Percentiles rank a stretch among this genome's conserved stretches.
These are phyloP conservation scores for Monilinia fructigena DNA, from an alignment of 2,329 filamentous ascomycete species.

Conservation along the genomic window DNA sequence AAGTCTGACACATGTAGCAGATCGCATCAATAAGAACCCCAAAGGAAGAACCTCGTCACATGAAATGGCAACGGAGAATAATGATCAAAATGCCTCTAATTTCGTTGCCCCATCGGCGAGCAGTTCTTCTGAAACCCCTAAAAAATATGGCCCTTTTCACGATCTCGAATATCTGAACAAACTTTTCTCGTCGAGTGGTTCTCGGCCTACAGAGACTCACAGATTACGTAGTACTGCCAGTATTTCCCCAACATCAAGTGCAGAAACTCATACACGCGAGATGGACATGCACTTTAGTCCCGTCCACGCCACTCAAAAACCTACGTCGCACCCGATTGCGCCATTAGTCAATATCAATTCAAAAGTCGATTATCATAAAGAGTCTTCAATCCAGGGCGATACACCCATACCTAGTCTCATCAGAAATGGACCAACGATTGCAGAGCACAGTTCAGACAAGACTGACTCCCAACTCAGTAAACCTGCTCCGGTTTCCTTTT, in stretches of 20 bases:
- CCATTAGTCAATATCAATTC: neutral
- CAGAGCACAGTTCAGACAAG: neutral
- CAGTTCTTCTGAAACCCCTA: neutral
- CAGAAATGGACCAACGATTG: neutral
- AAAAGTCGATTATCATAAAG: neutral
- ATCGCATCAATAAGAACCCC: neutral
- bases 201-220: neutral
- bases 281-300: neutral
- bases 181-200: slow-evolving; percentile 3
- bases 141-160: slow-evolving; percentile 3
- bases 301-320: neutral
- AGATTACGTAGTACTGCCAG: neutral
- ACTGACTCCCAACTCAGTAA: neutral
- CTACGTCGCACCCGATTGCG: neutral
- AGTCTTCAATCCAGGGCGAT: neutral
- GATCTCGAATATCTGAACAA: slow-evolving; percentile 1
- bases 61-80: neutral
- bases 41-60: neutral
- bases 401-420: neutral
- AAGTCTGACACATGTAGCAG: neutral
- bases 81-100: neutral
- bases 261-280: neutral
- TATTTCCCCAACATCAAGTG: slow-evolving; percentile 7
- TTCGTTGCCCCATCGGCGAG: neutral
- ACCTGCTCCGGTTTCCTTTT: neutral